Conservation (phyloP, 495 filamentous ascomycete species). For the Delitschia confertaspora region DNA sequence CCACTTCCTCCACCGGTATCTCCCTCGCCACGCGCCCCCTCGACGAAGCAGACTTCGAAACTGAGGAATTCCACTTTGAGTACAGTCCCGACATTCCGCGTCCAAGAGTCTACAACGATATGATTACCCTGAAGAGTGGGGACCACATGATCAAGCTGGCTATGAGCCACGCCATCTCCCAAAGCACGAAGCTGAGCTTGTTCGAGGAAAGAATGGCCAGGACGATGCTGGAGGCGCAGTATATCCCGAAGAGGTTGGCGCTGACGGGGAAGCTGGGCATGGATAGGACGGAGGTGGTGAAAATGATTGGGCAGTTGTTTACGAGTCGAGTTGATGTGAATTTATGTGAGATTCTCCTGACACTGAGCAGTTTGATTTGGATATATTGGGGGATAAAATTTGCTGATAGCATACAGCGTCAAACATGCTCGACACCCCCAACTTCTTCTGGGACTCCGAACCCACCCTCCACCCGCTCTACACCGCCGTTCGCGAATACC, state of each 20-base stretch:
- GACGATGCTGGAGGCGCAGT: constrained; percentile 86
- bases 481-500: constrained; percentile 87
- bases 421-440: constrained; percentile 93
- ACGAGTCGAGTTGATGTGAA: constrained; percentile 95
- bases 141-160: constrained; percentile 99
- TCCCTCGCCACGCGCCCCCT: constrained; percentile 61
- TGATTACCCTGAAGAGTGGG: constrained; percentile 90
- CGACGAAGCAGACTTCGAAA: constrained; percentile 84
- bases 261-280: constrained; percentile 85
- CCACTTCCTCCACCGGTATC: constrained; percentile 45
- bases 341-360: constrained; percentile 58
- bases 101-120: constrained; percentile 93
- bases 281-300: constrained; percentile 84
- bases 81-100: constrained; percentile 77
- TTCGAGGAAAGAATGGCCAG: constrained; percentile 95
- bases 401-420: constrained; percentile 52
- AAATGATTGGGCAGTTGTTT: constrained; percentile 82
- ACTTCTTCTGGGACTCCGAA: constrained; percentile 98
- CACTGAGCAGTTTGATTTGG: not conserved
- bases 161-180: constrained; percentile 93
- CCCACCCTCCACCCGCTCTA: constrained; percentile 93
- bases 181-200: constrained; percentile 93
- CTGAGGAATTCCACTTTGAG: constrained; percentile 97
- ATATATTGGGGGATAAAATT: not conserved
- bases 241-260: constrained; percentile 80